phyloP scores from a whole-genome alignment of 306 rosid genomes.

The Cucumis sativus region DNA sequence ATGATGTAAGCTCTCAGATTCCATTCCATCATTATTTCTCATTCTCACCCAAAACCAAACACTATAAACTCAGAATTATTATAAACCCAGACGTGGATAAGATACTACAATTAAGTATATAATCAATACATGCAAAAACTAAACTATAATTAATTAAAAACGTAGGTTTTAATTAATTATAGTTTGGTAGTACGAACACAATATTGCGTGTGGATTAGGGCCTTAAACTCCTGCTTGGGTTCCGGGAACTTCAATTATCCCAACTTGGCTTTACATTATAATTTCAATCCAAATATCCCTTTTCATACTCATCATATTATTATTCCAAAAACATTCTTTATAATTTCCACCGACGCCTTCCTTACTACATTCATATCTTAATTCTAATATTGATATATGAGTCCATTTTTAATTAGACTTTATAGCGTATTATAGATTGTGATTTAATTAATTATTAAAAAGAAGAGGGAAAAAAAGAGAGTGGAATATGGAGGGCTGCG shows the following conservation, averaged over 20 bases:
- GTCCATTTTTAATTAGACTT: too few species aligned
- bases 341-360: background rate
- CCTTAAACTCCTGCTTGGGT: background rate
- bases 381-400: too few species aligned
- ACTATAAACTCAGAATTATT: background rate
- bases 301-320: background rate
- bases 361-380: too few species aligned
- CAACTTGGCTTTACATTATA: background rate
- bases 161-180: background rate
- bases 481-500: background rate
- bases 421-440: too few species aligned
- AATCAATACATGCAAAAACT: background rate
- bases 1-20: background rate
- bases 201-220: background rate
- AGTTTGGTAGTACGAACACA: background rate
- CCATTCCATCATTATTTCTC: background rate
- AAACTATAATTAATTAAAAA: too few species aligned
- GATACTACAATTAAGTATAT: background rate
- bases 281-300: background rate
- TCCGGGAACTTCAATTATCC: background rate
- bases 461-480: background rate
- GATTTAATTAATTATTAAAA: background rate
- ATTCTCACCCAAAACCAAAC: background rate
- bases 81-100: background rate
- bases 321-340: background rate